Conservation (phyloP, 352 stramenopile species). For the Halophytophthora batemanensis region DNA sequence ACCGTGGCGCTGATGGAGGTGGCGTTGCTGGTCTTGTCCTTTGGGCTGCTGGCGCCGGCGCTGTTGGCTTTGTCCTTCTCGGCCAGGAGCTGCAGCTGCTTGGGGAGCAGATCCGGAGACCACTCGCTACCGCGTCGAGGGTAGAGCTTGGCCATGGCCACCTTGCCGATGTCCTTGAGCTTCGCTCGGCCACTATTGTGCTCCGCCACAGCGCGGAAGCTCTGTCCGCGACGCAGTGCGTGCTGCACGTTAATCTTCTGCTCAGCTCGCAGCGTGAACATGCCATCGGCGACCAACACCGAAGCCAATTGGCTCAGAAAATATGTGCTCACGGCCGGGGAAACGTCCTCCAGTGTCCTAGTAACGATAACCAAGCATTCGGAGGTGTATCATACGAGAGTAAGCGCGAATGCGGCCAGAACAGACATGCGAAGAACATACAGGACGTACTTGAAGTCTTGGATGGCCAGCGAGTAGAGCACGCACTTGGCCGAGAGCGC, state of each 20-base stretch:
- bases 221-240: conserved; percentile 48
- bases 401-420: no score
- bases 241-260: conserved; percentile 55
- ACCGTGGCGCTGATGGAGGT: background rate
- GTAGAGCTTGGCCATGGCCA: conserved; percentile 67
- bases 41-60: conserved; percentile 5
- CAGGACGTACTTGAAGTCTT: conserved; percentile 66
- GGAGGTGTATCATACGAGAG: no score
- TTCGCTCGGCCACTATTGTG: conserved; percentile 47
- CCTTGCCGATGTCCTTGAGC: conserved; percentile 50
- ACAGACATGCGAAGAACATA: background rate
- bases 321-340: conserved; percentile 73
- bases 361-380: conserved; percentile 1
- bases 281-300: conserved; percentile 67
- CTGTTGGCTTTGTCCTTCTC: conserved; percentile 24
- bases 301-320: conserved; percentile 76
- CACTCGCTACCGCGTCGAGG: conserved; percentile 65
- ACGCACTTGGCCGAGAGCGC: conserved; percentile 67
- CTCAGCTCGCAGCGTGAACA: conserved; percentile 45
- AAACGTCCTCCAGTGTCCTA: conserved; percentile 61
- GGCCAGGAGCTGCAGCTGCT: conserved; percentile 55
- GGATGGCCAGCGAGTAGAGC: conserved; percentile 76
- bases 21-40: conserved; percentile 16
- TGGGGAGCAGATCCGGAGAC: conserved; percentile 62
- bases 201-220: conserved; percentile 60